Evolutionary conservation across 1,284 basidiomycete species (phyloP), one percentile per base, ranked within the genome.

Genomic region (Marasmius tenuissimus): DNA sequence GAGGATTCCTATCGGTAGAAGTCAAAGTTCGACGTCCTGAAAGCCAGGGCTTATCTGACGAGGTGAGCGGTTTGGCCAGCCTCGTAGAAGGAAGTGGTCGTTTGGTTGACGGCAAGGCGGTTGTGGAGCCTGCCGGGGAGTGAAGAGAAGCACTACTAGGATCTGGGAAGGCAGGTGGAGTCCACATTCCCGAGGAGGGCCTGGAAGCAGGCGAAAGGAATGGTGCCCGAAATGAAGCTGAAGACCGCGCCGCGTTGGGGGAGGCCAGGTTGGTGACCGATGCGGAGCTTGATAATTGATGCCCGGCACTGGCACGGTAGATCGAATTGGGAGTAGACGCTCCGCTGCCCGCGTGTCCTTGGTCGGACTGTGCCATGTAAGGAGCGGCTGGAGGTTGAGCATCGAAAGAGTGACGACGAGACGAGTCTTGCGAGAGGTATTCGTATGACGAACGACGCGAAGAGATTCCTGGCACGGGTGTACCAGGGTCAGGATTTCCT

Each of bases 171-270:
- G 78, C 73, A 12, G 86, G 85, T 5, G 84, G 88, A 0, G 81
- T 76, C 88, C 87, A 89, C 0, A 87, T 65, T 14, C 81, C 79
- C 0, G 84, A 86, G 7, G 77, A 67, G 0, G 87, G 87, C 22
- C 88, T 80, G 3, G 86, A 87, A 5, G 86, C 81, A 0, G 88
- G 88, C 7, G 85, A 83, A 57, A 90, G 81, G 76, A 89, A 89
- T 0, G 88, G 85, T 0, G 83, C 76, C 27, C 88, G 84, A 76
- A 91, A 89, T n/a, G 76, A 78, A n/a, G 71, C 71, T 33, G 77
- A 78, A n/a, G 45, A 47, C n/a, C 20, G 45, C 16, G n/a, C 11
- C 20, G 45, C 8, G 12, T 67, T 67, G 51, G 71, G 77, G 59
- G 76, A 74, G 8, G 78, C 78, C 57, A 79, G 22, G 10, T 61